Evolutionary conservation across 2,329 filamentous ascomycete genomes (phyloP).

Genomic region (Monilinia fructicola): DNA sequence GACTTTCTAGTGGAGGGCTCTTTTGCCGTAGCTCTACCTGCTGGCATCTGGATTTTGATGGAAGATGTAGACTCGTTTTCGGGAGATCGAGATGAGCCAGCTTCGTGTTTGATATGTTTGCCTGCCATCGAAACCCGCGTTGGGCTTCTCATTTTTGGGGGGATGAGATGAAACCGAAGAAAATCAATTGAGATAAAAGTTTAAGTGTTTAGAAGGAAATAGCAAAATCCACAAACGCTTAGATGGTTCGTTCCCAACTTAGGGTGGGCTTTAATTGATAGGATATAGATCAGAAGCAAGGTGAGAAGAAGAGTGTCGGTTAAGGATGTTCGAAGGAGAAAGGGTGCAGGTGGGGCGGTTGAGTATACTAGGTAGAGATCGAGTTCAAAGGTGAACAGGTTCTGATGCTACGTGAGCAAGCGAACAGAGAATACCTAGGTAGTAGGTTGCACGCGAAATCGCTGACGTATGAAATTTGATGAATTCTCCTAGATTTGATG

Average conservation of each 20-base stretch:
- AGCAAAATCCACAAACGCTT: too few species aligned
- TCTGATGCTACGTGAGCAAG: background rate
- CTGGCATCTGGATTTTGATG: background rate
- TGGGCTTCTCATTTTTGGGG: too few species aligned
- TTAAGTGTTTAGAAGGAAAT: too few species aligned
- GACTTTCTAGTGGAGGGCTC: background rate
- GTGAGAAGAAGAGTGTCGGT: background rate
- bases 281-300: too few species aligned
- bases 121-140: background rate
- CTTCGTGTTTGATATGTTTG: background rate
- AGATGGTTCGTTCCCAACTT: too few species aligned
- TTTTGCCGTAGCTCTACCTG: background rate
- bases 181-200: too few species aligned
- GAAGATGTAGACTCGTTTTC: background rate
- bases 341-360: background rate
- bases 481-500: background rate
- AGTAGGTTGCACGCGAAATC: background rate
- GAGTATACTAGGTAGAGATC: background rate
- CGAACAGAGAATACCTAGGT: background rate
- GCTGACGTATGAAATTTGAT: background rate
- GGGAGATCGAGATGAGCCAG: background rate
- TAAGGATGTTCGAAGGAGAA: background rate
- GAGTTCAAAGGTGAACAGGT: background rate
- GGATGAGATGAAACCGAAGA: too few species aligned
- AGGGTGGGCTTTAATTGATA: too few species aligned